Conservation (phyloP, 2,329 filamentous ascomycete genomes). For the Westerdykella ornata region DNA sequence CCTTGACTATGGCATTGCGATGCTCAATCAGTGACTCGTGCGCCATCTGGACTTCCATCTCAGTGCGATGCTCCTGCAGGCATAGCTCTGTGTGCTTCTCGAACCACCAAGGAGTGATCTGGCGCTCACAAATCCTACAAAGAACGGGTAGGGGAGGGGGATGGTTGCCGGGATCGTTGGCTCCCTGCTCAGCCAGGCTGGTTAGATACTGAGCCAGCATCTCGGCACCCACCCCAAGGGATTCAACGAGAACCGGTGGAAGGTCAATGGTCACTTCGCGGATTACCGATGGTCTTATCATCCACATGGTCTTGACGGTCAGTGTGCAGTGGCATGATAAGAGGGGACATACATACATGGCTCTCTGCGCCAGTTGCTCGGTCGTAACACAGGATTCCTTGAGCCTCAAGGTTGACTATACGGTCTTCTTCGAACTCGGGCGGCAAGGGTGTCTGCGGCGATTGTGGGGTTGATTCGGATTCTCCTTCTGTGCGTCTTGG, state of each 20-base stretch:
- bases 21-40: conserved; percentile 91
- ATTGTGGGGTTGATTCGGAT: conserved; percentile 18
- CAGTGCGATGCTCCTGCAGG: conserved; percentile 88
- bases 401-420: conserved; percentile 78
- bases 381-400: conserved; percentile 98
- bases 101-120: conserved; percentile 99
- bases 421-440: conserved; percentile 39
- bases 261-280: conserved; percentile 95
- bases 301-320: conserved; percentile 88
- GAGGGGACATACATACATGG: conserved; percentile 60
- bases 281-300: conserved; percentile 86
- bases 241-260: conserved; percentile 81
- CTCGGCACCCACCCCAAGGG: conserved; percentile 87
- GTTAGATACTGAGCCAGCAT: conserved; percentile 92
- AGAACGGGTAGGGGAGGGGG: conserved; percentile 78
- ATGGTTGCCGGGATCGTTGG: conserved; percentile 66
- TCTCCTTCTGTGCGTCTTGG: conserved; percentile 20
- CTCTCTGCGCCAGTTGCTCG: conserved; percentile 77
- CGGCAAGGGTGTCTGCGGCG: conserved; percentile 25
- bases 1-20: conserved; percentile 87
- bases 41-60: conserved; percentile 95
- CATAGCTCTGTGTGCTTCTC: conserved; percentile 98
- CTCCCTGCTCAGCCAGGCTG: conserved; percentile 73
- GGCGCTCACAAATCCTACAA: conserved; percentile 93
- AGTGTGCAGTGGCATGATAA: conserved; percentile 11